These are phyloP conservation scores for Fraxinus platypoda DNA, from an alignment of 305 asterid genomes.

Conservation along the genomic window DNA sequence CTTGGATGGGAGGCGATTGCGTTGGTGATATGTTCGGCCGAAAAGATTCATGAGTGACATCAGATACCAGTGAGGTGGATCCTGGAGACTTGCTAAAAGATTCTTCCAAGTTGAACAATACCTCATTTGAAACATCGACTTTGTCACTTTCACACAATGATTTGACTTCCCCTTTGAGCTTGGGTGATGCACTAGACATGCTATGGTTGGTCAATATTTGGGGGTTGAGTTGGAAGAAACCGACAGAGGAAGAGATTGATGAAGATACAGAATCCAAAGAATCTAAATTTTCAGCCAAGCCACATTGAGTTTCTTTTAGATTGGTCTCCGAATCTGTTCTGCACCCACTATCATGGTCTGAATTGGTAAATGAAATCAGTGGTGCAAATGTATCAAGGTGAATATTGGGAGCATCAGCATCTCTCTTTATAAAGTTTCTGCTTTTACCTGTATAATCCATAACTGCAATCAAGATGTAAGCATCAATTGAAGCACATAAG, in stretches of 20 bases:
- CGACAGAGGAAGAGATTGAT: slow-evolving; percentile 37
- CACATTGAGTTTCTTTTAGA: slow-evolving; percentile 15
- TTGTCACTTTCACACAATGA: slow-evolving; percentile 16
- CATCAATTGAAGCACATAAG: slow-evolving; percentile 18
- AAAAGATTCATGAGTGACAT: slow-evolving; percentile 34
- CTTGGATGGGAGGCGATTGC: slow-evolving; percentile 54
- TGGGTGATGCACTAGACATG: slow-evolving; percentile 28
- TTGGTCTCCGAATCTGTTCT: slow-evolving; percentile 25
- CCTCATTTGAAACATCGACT: slow-evolving; percentile 25
- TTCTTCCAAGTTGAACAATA: slow-evolving; percentile 31
- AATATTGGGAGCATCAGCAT: slow-evolving; percentile 17
- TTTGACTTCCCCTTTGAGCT: slow-evolving; percentile 24
- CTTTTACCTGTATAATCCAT: slow-evolving; percentile 45
- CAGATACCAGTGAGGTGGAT: slow-evolving; percentile 39
- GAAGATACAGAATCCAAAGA: slow-evolving; percentile 36
- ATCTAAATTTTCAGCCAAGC: slow-evolving; percentile 30
- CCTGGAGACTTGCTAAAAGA: slow-evolving; percentile 25
- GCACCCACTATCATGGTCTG: slow-evolving; percentile 26
- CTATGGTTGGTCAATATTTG: slow-evolving; percentile 13
- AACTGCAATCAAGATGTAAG: slow-evolving; percentile 27
- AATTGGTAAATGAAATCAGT: slow-evolving; percentile 12
- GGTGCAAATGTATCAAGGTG: slow-evolving; percentile 27
- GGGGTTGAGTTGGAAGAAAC: slow-evolving; percentile 33
- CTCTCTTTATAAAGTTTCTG: slow-evolving; percentile 26
- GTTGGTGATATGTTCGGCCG: slow-evolving; percentile 30